phyloP scores from a whole-genome alignment of 805 yeast genomes.

The Metschnikowia cubensis region DNA sequence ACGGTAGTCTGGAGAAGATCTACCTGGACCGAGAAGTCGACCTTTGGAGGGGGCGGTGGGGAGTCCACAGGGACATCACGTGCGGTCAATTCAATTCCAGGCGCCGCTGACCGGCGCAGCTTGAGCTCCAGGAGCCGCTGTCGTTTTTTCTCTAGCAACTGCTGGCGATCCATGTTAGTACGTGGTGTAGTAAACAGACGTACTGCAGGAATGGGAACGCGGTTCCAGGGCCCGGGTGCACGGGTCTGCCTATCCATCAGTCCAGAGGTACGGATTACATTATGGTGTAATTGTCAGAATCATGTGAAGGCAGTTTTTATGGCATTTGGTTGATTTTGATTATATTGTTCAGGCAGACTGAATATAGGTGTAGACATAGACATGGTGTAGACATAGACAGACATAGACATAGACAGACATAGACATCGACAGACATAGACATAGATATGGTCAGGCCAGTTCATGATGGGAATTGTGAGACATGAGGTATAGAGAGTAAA shows the following conservation, averaged over 20 bases:
- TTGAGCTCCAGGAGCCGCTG: slow-evolving; percentile 30
- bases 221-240: background rate
- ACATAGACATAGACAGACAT: no score
- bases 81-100: slow-evolving; percentile 12
- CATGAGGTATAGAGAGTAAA: no score
- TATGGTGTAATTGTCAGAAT: no score
- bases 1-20: slow-evolving; percentile 14
- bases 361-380: no score
- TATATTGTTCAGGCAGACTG: no score
- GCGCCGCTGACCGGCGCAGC: slow-evolving; percentile 19
- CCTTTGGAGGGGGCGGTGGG: slow-evolving; percentile 6
- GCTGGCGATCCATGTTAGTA: slow-evolving; percentile 32
- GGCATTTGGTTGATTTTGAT: no score
- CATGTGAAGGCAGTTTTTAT: no score
- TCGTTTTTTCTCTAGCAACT: slow-evolving; percentile 37
- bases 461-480: no score
- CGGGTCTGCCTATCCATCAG: background rate
- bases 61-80: slow-evolving; percentile 4
- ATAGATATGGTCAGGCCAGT: no score
- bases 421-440: no score
- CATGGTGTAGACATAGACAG: no score
- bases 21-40: slow-evolving; percentile 29
- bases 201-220: slow-evolving; percentile 10
- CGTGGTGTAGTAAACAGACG: slow-evolving; percentile 8
- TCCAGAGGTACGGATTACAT: no score